Conservation (phyloP, 2,329 filamentous ascomycete species). For the Penicillium hordei region DNA sequence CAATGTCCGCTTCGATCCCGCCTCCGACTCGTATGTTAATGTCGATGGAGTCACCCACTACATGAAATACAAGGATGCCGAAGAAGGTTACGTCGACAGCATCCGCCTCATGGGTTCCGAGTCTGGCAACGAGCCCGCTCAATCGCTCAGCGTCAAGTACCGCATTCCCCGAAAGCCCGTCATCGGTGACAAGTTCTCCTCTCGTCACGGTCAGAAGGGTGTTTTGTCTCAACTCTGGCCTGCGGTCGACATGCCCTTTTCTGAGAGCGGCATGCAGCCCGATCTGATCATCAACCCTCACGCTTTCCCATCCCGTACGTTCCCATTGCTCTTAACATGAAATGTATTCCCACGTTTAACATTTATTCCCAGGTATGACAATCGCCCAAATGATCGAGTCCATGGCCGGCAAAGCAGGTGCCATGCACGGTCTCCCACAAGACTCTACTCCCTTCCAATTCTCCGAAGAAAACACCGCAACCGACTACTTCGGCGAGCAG, state of each 20-base stretch:
- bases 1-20: conserved; percentile 72
- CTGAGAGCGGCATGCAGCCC: conserved; percentile 92
- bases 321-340: neutral
- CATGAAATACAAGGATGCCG: conserved; percentile 91
- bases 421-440: conserved; percentile 91
- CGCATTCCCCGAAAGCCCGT: conserved; percentile 85
- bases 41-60: conserved; percentile 82
- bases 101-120: conserved; percentile 88
- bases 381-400: conserved; percentile 99
- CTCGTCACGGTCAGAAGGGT: conserved; percentile 96
- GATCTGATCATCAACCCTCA: conserved; percentile 99
- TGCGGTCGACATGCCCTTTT: conserved; percentile 89
- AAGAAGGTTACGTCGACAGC: conserved; percentile 86
- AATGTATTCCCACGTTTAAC: conserved; percentile 4
- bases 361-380: conserved; percentile 65
- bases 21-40: conserved; percentile 75
- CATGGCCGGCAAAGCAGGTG: conserved; percentile 89
- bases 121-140: conserved; percentile 75
- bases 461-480: conserved; percentile 85
- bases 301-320: conserved; percentile 85
- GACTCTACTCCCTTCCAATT: conserved; percentile 96
- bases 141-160: conserved; percentile 89
- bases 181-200: conserved; percentile 99
- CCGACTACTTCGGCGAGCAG: conserved; percentile 94
- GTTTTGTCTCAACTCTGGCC: conserved; percentile 97